phyloP scores from a whole-genome alignment of 108 stramenopile species.

The Epithemia pelagica region DNA sequence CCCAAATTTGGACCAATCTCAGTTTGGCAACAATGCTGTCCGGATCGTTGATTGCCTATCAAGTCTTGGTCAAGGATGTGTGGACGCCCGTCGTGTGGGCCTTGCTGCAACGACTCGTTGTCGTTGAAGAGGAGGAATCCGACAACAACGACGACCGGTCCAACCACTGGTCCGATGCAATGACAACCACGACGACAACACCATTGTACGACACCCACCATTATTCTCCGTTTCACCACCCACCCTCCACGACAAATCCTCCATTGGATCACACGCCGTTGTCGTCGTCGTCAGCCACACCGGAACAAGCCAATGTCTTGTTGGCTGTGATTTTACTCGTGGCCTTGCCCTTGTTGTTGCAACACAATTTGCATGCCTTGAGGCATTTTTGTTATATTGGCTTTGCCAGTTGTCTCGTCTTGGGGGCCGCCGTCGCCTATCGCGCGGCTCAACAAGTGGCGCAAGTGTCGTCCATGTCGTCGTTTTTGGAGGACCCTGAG shows the following conservation, averaged over 20 bases:
- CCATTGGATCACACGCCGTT: too few species aligned
- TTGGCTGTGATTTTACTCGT: slow-evolving; percentile 36
- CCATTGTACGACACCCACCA: too few species aligned
- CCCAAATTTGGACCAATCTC: slow-evolving; percentile 42
- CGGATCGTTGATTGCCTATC: slow-evolving; percentile 72
- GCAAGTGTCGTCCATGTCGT: not conserved
- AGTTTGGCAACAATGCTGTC: slow-evolving; percentile 53
- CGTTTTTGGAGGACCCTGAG: too few species aligned
- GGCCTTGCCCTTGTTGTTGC: slow-evolving; percentile 52
- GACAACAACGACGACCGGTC: too few species aligned
- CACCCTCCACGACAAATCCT: too few species aligned
- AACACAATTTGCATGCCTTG: slow-evolving; percentile 59
- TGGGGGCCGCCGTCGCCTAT: slow-evolving; percentile 39
- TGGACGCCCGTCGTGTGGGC: slow-evolving; percentile 48
- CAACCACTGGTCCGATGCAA: too few species aligned
- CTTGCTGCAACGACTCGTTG: not conserved
- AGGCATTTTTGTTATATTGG: slow-evolving; percentile 81
- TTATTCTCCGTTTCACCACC: too few species aligned
- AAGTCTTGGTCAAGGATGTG: slow-evolving; percentile 74
- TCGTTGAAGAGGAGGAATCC: not conserved
- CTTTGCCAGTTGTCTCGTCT: slow-evolving; percentile 47
- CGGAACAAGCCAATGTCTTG: slow-evolving; percentile 2
- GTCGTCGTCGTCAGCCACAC: not conserved
- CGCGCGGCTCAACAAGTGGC: slow-evolving; percentile 10
- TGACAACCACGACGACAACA: too few species aligned